Conservation (phyloP, 164 flowering plant species). For the Tetracentron sinense region DNA sequence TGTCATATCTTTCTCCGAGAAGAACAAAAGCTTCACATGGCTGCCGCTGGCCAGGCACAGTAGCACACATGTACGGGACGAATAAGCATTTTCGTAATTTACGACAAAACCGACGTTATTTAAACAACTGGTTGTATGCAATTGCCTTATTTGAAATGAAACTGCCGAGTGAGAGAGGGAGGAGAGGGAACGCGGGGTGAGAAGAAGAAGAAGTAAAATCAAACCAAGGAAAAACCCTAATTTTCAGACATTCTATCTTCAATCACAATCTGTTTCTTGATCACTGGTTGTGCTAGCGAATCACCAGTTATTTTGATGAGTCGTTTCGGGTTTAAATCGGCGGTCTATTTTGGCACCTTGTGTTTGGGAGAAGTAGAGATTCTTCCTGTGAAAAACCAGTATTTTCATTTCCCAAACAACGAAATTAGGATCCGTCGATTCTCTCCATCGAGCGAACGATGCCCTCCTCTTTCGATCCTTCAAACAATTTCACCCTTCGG, state of each 20-base stretch:
- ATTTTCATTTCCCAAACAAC: slow-evolving; percentile 74
- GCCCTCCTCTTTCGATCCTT: slow-evolving; percentile 76
- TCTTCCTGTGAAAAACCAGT: slow-evolving; percentile 38
- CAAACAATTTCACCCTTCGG: slow-evolving; percentile 69
- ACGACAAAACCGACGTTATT: no score
- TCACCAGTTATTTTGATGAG: slow-evolving; percentile 36
- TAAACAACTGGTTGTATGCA: no score
- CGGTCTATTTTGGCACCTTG: slow-evolving; percentile 60
- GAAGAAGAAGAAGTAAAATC: background rate
- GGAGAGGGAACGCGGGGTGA: slow-evolving; percentile 9
- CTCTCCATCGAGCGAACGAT: slow-evolving; percentile 67
- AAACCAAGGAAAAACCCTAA: background rate
- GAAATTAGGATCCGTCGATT: slow-evolving; percentile 77
- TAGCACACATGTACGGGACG: no score
- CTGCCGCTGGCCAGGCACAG: no score
- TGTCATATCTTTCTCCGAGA: no score
- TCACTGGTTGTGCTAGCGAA: background rate
- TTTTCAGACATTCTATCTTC: background rate
- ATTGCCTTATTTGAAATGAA: background rate
- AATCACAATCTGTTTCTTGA: background rate
- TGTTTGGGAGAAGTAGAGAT: slow-evolving; percentile 68
- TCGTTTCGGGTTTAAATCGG: slow-evolving; percentile 58
- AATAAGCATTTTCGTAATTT: no score
- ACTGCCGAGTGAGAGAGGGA: slow-evolving; percentile 19
- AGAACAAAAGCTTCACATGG: no score